Evolutionary conservation across 1,284 basidiomycete genomes (phyloP).

Genomic region (Pseudozyma tsukubaensis): DNA sequence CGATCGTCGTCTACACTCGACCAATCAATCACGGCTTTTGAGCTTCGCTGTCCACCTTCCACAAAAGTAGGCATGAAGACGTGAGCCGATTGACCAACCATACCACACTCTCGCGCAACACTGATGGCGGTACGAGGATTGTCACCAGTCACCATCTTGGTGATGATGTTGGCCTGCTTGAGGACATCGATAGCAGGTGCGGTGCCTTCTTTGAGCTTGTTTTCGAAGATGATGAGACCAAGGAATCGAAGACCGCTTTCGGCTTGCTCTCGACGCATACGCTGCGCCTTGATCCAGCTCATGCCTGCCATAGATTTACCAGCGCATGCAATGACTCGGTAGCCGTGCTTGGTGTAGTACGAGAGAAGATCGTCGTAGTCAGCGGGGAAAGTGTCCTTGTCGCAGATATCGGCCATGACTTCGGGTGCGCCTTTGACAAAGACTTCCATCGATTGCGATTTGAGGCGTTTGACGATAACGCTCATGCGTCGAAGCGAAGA

Average conservation of each 20-base stretch:
- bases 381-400: conserved; percentile 73
- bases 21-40: conserved; percentile 85
- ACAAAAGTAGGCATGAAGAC: conserved; percentile 90
- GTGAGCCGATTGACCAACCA: conserved; percentile 88
- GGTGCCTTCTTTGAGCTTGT: conserved; percentile 95
- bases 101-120: conserved; percentile 92
- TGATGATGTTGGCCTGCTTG: conserved; percentile 88
- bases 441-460: conserved; percentile 93
- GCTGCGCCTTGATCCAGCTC: conserved; percentile 97
- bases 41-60: conserved; percentile 75
- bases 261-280: conserved; percentile 94
- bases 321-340: conserved; percentile 97
- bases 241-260: conserved; percentile 91
- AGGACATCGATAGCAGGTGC: conserved; percentile 90
- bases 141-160: conserved; percentile 98
- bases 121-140: conserved; percentile 96
- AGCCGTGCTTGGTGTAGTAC: conserved; percentile 97
- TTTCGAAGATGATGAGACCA: conserved; percentile 97
- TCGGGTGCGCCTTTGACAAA: conserved; percentile 99
- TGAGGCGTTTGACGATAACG: conserved; percentile 94
- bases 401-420: conserved; percentile 91
- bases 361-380: conserved; percentile 97
- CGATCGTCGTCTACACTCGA: conserved; percentile 87
- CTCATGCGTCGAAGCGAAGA: conserved; percentile 94
- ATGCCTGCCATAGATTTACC: conserved; percentile 93